Evolutionary conservation across 2,329 filamentous ascomycete species (phyloP).

Genomic region (Pseudogymnoascus sp.): DNA sequence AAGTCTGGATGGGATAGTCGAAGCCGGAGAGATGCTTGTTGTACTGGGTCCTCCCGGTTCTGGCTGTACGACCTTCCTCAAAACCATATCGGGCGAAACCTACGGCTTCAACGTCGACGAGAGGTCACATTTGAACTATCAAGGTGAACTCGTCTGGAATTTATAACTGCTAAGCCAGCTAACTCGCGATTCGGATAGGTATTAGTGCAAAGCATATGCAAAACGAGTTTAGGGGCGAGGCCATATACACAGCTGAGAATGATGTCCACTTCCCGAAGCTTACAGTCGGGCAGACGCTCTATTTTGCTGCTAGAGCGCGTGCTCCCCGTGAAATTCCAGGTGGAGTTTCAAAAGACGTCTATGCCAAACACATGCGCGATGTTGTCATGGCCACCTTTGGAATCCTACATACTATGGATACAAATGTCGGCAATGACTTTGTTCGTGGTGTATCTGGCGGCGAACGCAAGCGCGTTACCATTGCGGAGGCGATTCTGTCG

Average conservation of each 20-base stretch:
- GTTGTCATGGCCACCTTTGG: constrained; percentile 57
- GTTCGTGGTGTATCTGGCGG: constrained; percentile 50
- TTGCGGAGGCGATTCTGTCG: constrained; percentile 35
- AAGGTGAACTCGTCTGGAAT: constrained; percentile 33
- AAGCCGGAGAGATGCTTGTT: constrained; percentile 56
- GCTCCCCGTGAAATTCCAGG: constrained; percentile 53
- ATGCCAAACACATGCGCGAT: constrained; percentile 30
- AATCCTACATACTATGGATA: constrained; percentile 43
- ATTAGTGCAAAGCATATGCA: constrained; percentile 35
- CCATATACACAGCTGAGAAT: constrained; percentile 79
- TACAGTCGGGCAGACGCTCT: constrained; percentile 79
- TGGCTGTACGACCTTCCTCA: constrained; percentile 55
- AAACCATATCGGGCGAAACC: constrained; percentile 44
- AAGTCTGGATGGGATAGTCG: constrained; percentile 53
- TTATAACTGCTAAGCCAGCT: background rate
- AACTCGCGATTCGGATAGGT: background rate
- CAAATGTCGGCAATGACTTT: constrained; percentile 45
- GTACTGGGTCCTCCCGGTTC: constrained; percentile 55
- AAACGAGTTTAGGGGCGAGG: constrained; percentile 59
- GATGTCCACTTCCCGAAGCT: constrained; percentile 77
- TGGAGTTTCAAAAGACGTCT: constrained; percentile 48
- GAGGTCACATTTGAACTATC: constrained; percentile 48
- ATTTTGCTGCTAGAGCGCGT: constrained; percentile 63
- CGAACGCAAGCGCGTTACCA: constrained; percentile 49
- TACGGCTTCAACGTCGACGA: constrained; percentile 46